Percentiles rank a stretch among this genome's conserved stretches.
These are phyloP conservation scores for Pelargonium nanum DNA, from an alignment of 345 rosid genomes.

Conservation along the genomic window DNA sequence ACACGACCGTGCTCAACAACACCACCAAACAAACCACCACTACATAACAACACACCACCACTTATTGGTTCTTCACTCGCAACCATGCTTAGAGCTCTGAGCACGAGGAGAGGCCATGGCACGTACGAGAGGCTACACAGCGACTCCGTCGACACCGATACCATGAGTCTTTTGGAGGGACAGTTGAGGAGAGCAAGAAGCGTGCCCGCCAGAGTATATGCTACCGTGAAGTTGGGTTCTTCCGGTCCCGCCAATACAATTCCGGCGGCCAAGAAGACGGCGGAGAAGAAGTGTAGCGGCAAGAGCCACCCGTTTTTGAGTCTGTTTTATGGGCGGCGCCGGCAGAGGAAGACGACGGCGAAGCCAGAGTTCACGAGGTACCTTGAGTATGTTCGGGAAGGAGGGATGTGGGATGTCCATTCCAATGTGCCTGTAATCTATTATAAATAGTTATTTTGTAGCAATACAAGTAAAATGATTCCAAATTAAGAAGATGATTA, in stretches of 20 bases:
- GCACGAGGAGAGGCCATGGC: constrained; percentile 33
- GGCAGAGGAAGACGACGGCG: constrained; percentile 53
- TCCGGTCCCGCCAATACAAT: neutral
- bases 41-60: too few relatives aligned
- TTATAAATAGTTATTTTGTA: constrained; percentile 21
- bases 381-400: constrained; percentile 60
- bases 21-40: too few relatives aligned
- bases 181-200: constrained; percentile 36
- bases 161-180: constrained; percentile 10
- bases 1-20: neutral
- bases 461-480: too few relatives aligned
- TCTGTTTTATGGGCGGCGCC: constrained; percentile 38
- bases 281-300: constrained; percentile 20
- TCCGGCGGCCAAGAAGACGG: constrained; percentile 4
- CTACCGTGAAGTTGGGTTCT: constrained; percentile 12
- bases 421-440: constrained; percentile 42
- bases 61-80: neutral
- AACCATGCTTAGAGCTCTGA: constrained; percentile 54
- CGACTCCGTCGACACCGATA: constrained; percentile 29
- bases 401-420: constrained; percentile 50
- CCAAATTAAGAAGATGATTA: too few relatives aligned
- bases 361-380: constrained; percentile 64
- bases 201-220: constrained; percentile 30
- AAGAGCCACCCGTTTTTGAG: constrained; percentile 53
- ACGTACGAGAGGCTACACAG: constrained; percentile 41